These are phyloP conservation scores for Dendrobium catenatum DNA, from an alignment of 106 monocot species.

Conservation along the genomic window DNA sequence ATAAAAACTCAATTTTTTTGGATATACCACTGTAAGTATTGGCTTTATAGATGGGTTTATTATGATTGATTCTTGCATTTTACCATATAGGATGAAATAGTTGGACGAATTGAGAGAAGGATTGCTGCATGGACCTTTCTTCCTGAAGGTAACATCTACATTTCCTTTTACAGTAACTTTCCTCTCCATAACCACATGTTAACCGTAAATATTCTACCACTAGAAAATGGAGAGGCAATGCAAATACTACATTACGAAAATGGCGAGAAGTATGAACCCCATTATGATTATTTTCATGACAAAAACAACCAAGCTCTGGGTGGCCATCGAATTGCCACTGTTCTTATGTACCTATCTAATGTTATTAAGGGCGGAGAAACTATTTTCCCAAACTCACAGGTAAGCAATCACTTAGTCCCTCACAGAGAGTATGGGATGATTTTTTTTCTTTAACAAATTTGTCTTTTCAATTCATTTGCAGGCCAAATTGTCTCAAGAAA, in stretches of 20 bases:
- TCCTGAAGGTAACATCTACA: constrained; percentile 51
- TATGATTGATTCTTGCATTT: not conserved
- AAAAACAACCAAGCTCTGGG: constrained; percentile 53
- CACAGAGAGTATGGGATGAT: not conserved
- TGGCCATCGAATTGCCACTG: constrained; percentile 77
- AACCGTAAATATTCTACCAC: not conserved
- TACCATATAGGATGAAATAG: constrained; percentile 56
- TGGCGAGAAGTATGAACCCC: constrained; percentile 86
- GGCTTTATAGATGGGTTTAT: not conserved
- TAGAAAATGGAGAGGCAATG: constrained; percentile 85
- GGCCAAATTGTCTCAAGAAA: constrained; percentile 48
- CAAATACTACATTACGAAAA: constrained; percentile 76
- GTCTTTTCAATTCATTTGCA: constrained; percentile 18
- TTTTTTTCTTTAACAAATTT: not conserved
- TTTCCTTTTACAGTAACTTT: not conserved
- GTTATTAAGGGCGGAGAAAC: constrained; percentile 85
- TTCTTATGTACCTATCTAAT: constrained; percentile 88
- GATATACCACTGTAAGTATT: no score
- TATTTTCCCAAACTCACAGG: constrained; percentile 76
- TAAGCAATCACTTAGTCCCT: constrained; percentile 4
- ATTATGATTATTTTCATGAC: constrained; percentile 84
- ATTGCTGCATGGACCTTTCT: constrained; percentile 96
- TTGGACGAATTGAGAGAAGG: constrained; percentile 54
- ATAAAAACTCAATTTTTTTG: no score
- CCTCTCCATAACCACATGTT: not conserved